Base-by-base conservation (phyloP, 371 early-diverging fungal species). In the Rhizopus sp. region DNA sequence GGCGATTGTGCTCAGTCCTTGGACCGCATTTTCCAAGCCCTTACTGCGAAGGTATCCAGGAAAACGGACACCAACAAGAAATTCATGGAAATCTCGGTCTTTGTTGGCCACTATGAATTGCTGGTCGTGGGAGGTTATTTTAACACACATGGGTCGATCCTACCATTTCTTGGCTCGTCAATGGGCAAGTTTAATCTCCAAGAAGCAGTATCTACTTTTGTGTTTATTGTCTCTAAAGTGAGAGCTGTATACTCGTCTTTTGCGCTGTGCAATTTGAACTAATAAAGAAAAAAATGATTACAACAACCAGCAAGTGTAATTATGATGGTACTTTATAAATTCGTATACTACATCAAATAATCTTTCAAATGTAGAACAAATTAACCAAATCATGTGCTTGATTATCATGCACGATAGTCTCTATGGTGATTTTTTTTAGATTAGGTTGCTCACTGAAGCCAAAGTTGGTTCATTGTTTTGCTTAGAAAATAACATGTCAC, bases 391-490 rank as follows among this genome's bases (percentile, higher is more conserved):
- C 32, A 50, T 45, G 51, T 13, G 57, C 52, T 57, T 63, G 57
- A 35, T 63, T 63, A 31, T 57, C 63, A 57, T 63, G 53, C 12
- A 38, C 57, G 13, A 63, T 40, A 30, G 53, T 63, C 33, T 63
- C 63, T 41, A 63, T 63, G 7, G 53, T 57, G 7, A 53, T 63
- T 44, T 57, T 62, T 35, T 63, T 13, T 30, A 51, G 30, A 48
- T 42, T 57, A n/a, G 37, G 32, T 0, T 63, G 37, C 41, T 58
- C 46, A 49, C 58, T 63, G 37, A 34, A 63, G 33, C 50, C 50
- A 54, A 63, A 57, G 44, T 63, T 49, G 57, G 44, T 38, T 63
- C 49, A 42, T 63, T 29, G 49, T 53, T 53, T 57, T 63, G 30
- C 38, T 50, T 15, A 55, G 32, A 45, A 54, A 54, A 54, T 33